Evolutionary conservation across 805 yeast genomes (phyloP).

Genomic region (Cyberlindnera amylophila): DNA sequence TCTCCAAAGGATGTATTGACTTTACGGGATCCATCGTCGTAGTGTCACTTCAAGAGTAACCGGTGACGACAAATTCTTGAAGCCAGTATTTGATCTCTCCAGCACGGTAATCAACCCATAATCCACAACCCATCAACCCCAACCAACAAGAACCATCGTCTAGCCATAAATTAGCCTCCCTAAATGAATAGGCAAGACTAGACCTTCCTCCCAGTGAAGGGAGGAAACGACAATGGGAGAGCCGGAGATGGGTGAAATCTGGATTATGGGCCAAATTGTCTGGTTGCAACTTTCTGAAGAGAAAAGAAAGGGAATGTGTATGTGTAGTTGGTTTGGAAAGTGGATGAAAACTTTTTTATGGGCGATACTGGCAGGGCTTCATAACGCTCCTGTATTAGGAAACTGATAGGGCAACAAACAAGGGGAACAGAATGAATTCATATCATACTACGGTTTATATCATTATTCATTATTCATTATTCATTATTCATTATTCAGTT

Average conservation of each 20-base stretch:
- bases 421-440: too few species aligned
- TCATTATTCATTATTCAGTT: too few species aligned
- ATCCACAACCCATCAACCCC: neutral
- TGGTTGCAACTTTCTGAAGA: conserved; percentile 29
- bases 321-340: neutral
- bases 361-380: neutral
- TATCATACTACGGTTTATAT: too few species aligned
- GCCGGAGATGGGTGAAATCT: conserved; percentile 16
- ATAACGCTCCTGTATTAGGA: neutral
- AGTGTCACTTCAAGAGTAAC: conserved; percentile 8
- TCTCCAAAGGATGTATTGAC: conserved; percentile 31
- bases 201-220: conserved; percentile 3
- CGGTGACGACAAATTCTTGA: conserved; percentile 27
- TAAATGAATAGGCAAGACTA: conserved; percentile 32
- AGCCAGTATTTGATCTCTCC: conserved; percentile 30
- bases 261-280: conserved; percentile 16
- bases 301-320: conserved; percentile 4
- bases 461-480: too few species aligned
- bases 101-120: conserved; percentile 22
- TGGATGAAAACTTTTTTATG: neutral
- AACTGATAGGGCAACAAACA: neutral
- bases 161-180: conserved; percentile 21
- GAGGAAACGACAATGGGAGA: conserved; percentile 5
- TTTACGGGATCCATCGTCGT: conserved; percentile 31
- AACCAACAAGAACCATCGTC: conserved; percentile 3